These are phyloP conservation scores for Stipa capillata DNA, from an alignment of 176 grass and related monocot species.

Conservation along the genomic window DNA sequence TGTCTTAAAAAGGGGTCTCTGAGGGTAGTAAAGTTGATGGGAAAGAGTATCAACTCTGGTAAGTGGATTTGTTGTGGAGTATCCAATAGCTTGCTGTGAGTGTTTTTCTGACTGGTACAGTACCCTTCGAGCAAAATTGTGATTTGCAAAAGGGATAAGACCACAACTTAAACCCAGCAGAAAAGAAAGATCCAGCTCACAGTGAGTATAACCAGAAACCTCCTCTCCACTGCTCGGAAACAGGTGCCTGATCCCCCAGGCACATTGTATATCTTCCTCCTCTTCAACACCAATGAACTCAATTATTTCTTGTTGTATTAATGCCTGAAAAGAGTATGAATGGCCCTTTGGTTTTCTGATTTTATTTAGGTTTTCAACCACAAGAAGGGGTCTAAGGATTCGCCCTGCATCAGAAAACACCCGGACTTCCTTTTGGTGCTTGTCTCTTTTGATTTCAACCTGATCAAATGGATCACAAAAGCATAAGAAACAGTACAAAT, in stretches of 20 bases:
- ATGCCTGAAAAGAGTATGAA: slow-evolving; percentile 50
- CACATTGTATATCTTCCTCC: slow-evolving; percentile 77
- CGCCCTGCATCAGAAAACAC: slow-evolving; percentile 85
- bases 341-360: slow-evolving; percentile 59
- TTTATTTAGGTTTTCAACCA: slow-evolving; percentile 85
- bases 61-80: slow-evolving; percentile 80
- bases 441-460: slow-evolving; percentile 96
- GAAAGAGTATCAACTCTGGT: slow-evolving; percentile 85
- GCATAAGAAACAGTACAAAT: not conserved
- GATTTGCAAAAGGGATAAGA: slow-evolving; percentile 88
- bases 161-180: slow-evolving; percentile 84
- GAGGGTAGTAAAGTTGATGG: slow-evolving; percentile 91
- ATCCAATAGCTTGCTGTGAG: slow-evolving; percentile 92
- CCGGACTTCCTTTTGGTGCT: slow-evolving; percentile 73
- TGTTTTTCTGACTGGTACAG: slow-evolving; percentile 92
- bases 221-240: slow-evolving; percentile 24
- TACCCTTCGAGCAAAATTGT: slow-evolving; percentile 92
- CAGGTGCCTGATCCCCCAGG: slow-evolving; percentile 77
- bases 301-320: slow-evolving; percentile 87
- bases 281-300: slow-evolving; percentile 94
- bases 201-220: slow-evolving; percentile 58
- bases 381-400: slow-evolving; percentile 86
- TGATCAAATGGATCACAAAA: slow-evolving; percentile 24
- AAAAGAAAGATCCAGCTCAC: slow-evolving; percentile 84
- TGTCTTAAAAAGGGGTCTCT: slow-evolving; percentile 91